A percentile compares a stretch with the other conserved stretches of the same genome.
Evolutionary conservation across 2,329 filamentous ascomycete genomes (phyloP).

Genomic region (Leptographium wingfieldii): DNA sequence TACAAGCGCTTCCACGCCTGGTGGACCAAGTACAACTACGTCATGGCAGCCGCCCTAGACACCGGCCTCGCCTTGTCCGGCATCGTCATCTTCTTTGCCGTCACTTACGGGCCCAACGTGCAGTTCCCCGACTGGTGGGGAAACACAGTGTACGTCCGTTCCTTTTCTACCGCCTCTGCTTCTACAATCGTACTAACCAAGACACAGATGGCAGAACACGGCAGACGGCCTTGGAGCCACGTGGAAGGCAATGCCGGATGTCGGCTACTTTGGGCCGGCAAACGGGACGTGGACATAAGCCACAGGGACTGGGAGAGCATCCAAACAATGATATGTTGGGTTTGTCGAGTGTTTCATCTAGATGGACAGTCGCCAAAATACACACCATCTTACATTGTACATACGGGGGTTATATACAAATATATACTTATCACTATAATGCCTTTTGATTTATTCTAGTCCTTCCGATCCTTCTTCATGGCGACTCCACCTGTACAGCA

Average conservation of each 20-base stretch:
- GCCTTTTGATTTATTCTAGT: neutral
- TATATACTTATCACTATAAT: neutral
- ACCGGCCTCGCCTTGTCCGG: conserved; percentile 20
- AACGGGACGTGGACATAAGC: conserved; percentile 20
- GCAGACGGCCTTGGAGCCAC: conserved; percentile 19
- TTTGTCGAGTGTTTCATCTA: no score
- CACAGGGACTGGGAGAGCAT: neutral
- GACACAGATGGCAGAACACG: conserved; percentile 19
- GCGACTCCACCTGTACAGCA: conserved; percentile 13
- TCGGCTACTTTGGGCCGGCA: conserved; percentile 20
- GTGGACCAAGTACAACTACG: conserved; percentile 33
- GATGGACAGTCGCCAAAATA: neutral
- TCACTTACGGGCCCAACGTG: conserved; percentile 20
- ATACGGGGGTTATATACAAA: neutral
- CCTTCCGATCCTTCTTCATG: neutral
- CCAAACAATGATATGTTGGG: neutral
- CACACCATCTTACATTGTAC: neutral
- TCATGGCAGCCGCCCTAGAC: conserved; percentile 21
- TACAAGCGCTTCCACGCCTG: conserved; percentile 29
- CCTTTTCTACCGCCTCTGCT: neutral
- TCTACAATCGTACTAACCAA: neutral
- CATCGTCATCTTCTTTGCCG: conserved; percentile 23
- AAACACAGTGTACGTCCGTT: conserved; percentile 16
- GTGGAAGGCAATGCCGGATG: conserved; percentile 19
- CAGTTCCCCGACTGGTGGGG: conserved; percentile 24